Conservation (phyloP, 352 stramenopile species). For the Halophytophthora polymorphica region DNA sequence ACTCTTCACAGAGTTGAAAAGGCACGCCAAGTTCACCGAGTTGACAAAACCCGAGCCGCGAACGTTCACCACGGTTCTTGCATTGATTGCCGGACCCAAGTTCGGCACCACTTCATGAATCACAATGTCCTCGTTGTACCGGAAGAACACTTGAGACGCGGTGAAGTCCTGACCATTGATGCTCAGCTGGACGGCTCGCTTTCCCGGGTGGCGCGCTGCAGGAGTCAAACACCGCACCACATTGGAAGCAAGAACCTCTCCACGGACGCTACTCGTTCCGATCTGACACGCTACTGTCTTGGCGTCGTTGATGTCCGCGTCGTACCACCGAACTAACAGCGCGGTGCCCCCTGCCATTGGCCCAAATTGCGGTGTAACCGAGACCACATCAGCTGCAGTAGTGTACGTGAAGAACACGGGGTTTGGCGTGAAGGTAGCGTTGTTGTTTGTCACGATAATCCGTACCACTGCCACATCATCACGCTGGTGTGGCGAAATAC, state of each 20-base stretch:
- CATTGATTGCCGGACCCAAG: constrained; percentile 48
- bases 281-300: constrained; percentile 43
- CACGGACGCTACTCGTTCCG: constrained; percentile 23
- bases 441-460: constrained; percentile 71
- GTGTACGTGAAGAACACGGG: constrained; percentile 85
- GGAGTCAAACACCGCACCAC: constrained; percentile 54
- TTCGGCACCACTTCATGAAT: constrained; percentile 50
- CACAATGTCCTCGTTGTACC: constrained; percentile 40
- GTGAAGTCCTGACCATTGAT: constrained; percentile 61
- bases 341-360: constrained; percentile 47
- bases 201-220: constrained; percentile 13
- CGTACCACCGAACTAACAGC: constrained; percentile 55
- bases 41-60: constrained; percentile 62
- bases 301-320: constrained; percentile 45
- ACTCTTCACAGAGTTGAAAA: constrained; percentile 35
- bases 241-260: constrained; percentile 27
- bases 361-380: constrained; percentile 47
- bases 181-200: constrained; percentile 49
- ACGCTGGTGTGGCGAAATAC: constrained; percentile 48
- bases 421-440: constrained; percentile 52
- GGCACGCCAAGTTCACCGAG: constrained; percentile 49
- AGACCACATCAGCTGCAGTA: constrained; percentile 39
- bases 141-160: constrained; percentile 33
- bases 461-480: constrained; percentile 35
- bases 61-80: constrained; percentile 61